Evolutionary conservation across 257 asterid species (phyloP).

Genomic region (Schizonepeta tenuifolia): DNA sequence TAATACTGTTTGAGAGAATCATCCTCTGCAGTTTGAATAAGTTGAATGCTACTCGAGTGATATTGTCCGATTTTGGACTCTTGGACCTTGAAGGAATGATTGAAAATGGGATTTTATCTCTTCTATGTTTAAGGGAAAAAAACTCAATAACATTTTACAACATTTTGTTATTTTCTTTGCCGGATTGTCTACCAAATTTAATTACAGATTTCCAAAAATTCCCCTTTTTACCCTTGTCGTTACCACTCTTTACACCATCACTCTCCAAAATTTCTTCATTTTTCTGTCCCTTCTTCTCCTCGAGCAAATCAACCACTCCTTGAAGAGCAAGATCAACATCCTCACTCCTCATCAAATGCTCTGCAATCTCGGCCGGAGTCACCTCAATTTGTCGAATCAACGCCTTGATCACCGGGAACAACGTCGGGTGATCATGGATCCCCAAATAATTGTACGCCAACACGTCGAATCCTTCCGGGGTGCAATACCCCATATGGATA

Average conservation of each 20-base stretch:
- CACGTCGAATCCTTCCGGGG: slow-evolving; percentile 59
- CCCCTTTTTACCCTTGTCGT: slow-evolving; percentile 24
- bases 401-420: slow-evolving; percentile 45
- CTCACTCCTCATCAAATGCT: slow-evolving; percentile 78
- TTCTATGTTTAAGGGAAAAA: neutral
- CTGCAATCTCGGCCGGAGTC: slow-evolving; percentile 80
- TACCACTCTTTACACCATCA: neutral
- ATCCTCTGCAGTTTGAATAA: neutral
- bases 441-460: slow-evolving; percentile 64
- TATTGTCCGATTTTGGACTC: neutral
- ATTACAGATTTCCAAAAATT: slow-evolving; percentile 25
- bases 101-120: too few relatives aligned
- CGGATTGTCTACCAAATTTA: slow-evolving; percentile 15
- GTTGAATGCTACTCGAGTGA: neutral
- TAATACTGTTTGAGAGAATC: neutral
- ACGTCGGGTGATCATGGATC: slow-evolving; percentile 38
- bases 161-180: slow-evolving; percentile 13
- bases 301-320: slow-evolving; percentile 60
- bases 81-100: too few relatives aligned
- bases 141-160: neutral
- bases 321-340: slow-evolving; percentile 58
- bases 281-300: slow-evolving; percentile 39
- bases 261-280: neutral
- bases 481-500: slow-evolving; percentile 75
- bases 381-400: slow-evolving; percentile 50